Base-by-base conservation (phyloP, 441 rosid species). In the Aquilaria agallochum region DNA sequence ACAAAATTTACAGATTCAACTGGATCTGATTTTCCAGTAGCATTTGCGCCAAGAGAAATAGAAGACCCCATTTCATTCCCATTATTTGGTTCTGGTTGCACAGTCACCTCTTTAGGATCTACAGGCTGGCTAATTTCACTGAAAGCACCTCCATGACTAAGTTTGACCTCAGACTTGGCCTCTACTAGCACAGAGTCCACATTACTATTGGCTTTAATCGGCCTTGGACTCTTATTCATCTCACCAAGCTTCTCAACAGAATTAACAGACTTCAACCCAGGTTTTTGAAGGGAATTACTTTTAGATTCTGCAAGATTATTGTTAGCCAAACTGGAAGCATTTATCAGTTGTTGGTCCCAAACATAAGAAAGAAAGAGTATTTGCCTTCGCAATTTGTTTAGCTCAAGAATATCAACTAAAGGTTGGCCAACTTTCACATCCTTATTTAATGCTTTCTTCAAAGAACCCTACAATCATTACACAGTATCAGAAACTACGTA, bases 331-430 rank as follows among this genome's bases (percentile, higher is more conserved):
- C 72, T 65, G 31, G 77, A 77, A n/a, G 77, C 76, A 64, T 67
- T 76, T 50, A 77, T 68, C 60, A 88, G 86, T 59, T 72, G 82
- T 63, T 81, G 87, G 72, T 88, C 92, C 95, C 92, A 88, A 59
- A 82, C 78, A 67, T 77, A 78, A 48, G 86, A 81, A 63, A 74
- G 82, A 62, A 88, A 78, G 58, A 85, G 74, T 50, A 88, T 67
- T 75, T 80, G 78, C 68, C 88, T 78, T 68, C 83, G 74, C 56
- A 85, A 72, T 59, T 78, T 80, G 63, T 88, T 85, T 66, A 88
- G 70, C 81, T 85, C 83, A 61, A 88, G 92, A 76, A 88, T 81
- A 70, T 88, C 95, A 67, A 78, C 64, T 54, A 62, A 73, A 70
- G 77, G 78, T 60, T 71, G 75, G 68, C 81, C 86, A 65, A 72